Base-by-base conservation (phyloP, 768 basidiomycete species). In the Mrakia frigida region DNA sequence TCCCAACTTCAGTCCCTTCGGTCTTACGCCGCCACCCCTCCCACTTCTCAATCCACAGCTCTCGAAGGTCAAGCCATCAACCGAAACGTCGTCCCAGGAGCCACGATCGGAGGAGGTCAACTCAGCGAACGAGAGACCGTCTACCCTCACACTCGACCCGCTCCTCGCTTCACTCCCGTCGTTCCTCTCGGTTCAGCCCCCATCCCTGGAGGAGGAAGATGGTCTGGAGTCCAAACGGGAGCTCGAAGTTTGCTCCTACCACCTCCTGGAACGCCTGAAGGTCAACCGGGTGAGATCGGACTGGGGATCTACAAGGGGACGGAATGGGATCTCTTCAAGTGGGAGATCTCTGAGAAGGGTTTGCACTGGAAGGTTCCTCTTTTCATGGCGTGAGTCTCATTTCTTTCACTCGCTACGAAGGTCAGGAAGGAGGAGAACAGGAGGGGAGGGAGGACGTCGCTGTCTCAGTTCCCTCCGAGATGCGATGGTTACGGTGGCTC, bases 141-240 rank as follows among this genome's bases (percentile, higher is more conserved):
- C 56, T 68, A 68, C 65, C 65, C 65, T 37, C 65, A 68, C 65
- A 33, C 39, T 37, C 65, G 65, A 37, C 39, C 65, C 1, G 65
- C 65, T 37, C 65, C 65, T 68, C 65, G 65, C 1, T 11, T 68
- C 35, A 6, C 65, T 4, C 65, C 65, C 35, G 65, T 68, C 65
- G 65, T 68, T 23, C 65, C 65, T 39, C 25, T 68, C 33, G 65
- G 65, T 3, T 35, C 65, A 37, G 35, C 37, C n/a, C 65, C 65
- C 65, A 68, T 68, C 37, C 65, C 65, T 39, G 65, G 65, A 25
- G 25, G 39, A 35, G 65, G 65, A n/a, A 35, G 35, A 41, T 68
- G 65, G 65, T 68, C 65, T 3, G 25, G 25, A 39, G 65, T 68
- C 1, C 65, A 68, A 39, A 68, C 65, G 10, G 65, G 65, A 3